These are phyloP conservation scores for Protostelium mycophagum DNA, from an alignment of 78 protist species.

Conservation along the genomic window DNA sequence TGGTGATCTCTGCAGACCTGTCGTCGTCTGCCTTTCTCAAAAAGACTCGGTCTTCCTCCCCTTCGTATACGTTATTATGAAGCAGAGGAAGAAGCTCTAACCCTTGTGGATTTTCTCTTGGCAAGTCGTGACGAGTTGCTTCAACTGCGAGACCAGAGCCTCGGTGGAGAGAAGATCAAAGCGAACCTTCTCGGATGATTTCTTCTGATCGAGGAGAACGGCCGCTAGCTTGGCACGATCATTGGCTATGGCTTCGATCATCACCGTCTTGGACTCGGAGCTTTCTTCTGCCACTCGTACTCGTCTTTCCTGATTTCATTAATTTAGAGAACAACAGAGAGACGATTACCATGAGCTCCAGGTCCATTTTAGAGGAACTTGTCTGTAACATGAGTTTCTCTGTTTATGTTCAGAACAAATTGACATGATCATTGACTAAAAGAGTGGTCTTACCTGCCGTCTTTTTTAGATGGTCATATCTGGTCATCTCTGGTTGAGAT, in stretches of 20 bases:
- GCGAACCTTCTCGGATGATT: background rate
- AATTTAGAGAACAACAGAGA: background rate
- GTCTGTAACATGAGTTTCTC: background rate
- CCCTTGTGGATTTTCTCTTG: background rate
- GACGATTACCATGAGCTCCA: background rate
- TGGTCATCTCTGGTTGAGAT: background rate
- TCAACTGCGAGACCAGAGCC: background rate
- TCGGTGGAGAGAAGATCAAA: background rate
- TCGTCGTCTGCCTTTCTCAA: background rate
- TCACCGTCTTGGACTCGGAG: background rate
- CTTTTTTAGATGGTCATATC: background rate
- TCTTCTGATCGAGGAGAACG: background rate
- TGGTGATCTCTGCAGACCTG: background rate
- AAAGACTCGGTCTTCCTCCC: background rate
- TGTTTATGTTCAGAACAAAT: background rate
- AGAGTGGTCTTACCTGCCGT: background rate
- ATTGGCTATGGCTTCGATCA: background rate
- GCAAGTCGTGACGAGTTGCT: background rate
- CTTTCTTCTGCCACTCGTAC: background rate
- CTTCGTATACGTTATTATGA: background rate
- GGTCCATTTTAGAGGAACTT: background rate
- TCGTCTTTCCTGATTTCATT: background rate
- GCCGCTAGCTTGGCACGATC: background rate
- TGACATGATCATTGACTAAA: no score
- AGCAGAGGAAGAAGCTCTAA: background rate